phyloP scores from a whole-genome alignment of 2,329 filamentous ascomycete genomes.

The Bipolaris zeicola region DNA sequence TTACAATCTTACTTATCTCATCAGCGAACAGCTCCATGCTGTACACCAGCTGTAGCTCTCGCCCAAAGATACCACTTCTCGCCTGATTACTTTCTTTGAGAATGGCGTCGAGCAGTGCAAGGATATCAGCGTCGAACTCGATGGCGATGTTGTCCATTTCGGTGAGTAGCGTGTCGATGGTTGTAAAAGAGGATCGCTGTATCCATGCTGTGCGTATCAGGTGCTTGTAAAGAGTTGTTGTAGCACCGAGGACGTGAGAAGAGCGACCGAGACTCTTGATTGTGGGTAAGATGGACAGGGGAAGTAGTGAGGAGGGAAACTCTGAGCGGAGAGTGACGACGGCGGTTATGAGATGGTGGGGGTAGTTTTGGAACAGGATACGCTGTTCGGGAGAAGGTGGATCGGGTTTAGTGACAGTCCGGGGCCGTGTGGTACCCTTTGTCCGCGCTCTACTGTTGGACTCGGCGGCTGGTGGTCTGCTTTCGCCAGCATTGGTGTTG shows the following conservation, averaged over 20 bases:
- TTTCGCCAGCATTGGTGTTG: slow-evolving; percentile 10
- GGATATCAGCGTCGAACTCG: slow-evolving; percentile 59
- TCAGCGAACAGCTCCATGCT: slow-evolving; percentile 44
- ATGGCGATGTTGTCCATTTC: slow-evolving; percentile 71
- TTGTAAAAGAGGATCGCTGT: slow-evolving; percentile 62
- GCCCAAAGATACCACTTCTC: slow-evolving; percentile 32
- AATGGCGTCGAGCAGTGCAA: slow-evolving; percentile 47
- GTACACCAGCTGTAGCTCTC: slow-evolving; percentile 38
- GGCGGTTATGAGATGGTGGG: slow-evolving; percentile 63
- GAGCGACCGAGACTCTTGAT: slow-evolving; percentile 71
- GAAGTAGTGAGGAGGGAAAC: slow-evolving; percentile 66
- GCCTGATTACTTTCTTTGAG: slow-evolving; percentile 33
- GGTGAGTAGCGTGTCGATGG: slow-evolving; percentile 62
- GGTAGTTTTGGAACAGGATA: slow-evolving; percentile 68
- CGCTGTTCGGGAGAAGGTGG: slow-evolving; percentile 51
- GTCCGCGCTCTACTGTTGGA: not conserved
- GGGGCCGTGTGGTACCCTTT: not conserved
- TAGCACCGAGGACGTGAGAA: slow-evolving; percentile 73
- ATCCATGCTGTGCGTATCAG: slow-evolving; percentile 67
- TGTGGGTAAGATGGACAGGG: slow-evolving; percentile 67
- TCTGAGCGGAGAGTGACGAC: slow-evolving; percentile 62
- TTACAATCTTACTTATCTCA: slow-evolving; percentile 35
- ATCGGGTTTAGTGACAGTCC: slow-evolving; percentile 3
- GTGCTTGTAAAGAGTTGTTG: slow-evolving; percentile 71
- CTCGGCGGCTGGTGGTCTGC: not conserved